Base-by-base conservation (phyloP, 2,329 filamentous ascomycete genomes). In the Corinectria fuckeliana region DNA sequence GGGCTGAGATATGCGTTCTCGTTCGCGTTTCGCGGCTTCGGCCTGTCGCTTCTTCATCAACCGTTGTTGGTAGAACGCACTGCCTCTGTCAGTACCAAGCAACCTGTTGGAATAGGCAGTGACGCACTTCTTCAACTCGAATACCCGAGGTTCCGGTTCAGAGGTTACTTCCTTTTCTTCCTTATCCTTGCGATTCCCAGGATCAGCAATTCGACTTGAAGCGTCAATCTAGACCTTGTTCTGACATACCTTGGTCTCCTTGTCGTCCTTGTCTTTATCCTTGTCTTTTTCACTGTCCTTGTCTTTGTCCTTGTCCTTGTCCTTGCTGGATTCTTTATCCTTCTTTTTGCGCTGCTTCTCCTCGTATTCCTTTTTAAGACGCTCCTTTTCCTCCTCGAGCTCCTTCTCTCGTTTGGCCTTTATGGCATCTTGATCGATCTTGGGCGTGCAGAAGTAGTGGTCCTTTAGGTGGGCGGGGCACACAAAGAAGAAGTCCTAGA, bases 381-480 rank as follows among this genome's bases (percentile, higher is more conserved):
- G 83, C 67, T 88, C 83, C 54, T 85, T 78, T 72, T 90, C 88
- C 20, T 88, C 84, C 20, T 89, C 86, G 51, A 87, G 74, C 58
- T 88, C 86, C 70, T 86, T 85, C 70, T 91, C 76, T 18, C 72
- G 68, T 71, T 87, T 88, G 71, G 81, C 85, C 74, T 88, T 83
- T 71, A 85, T 70, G 60, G 89, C 80, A 64, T 85, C 88, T 51
- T 88, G 85, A 70, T 93, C 90, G 60, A 91, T 82, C 60, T 90
- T 88, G 60, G 91, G 89, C 70, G 83, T 81, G 71, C 91, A 94
- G 75, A 97, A 98, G 38, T 90, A 87, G 28, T 81, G 82, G 71
- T 98, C 95, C 70, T 90, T 91, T 8, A 98, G 80, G 76, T 99
- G 95, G 28, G 84, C 81, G 5, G 88, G 83, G 69, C 95, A 99